These are phyloP conservation scores for Puya raimondii DNA, from an alignment of 176 grass and related monocot genomes.

Conservation along the genomic window DNA sequence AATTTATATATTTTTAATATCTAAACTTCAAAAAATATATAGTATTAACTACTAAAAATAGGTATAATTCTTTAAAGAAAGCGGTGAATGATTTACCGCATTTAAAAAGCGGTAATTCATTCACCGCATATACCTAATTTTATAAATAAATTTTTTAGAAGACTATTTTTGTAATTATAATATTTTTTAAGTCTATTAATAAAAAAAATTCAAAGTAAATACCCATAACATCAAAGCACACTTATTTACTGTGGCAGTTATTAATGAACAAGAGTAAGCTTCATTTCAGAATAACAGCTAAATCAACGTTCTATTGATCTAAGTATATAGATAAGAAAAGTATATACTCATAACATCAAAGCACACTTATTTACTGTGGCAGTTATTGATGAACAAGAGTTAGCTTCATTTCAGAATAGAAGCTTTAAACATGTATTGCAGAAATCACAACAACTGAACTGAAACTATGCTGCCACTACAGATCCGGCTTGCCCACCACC, in stretches of 20 bases:
- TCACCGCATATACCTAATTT: no score
- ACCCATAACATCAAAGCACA: neutral
- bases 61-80: no score
- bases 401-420: neutral
- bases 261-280: neutral
- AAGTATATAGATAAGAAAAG: neutral
- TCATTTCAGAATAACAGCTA: neutral
- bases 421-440: neutral
- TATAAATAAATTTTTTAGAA: no score
- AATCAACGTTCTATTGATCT: no score
- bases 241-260: neutral
- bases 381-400: neutral
- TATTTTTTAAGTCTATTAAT: no score
- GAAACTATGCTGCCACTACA: neutral
- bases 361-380: neutral
- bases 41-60: no score
- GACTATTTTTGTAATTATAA: no score
- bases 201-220: no score
- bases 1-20: no score
- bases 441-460: neutral
- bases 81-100: no score
- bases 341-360: neutral
- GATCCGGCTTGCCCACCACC: constrained; percentile 29
- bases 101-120: no score
- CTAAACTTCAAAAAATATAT: no score